Conservation (phyloP, 805 yeast genomes). For the Spathaspora passalidarum region DNA sequence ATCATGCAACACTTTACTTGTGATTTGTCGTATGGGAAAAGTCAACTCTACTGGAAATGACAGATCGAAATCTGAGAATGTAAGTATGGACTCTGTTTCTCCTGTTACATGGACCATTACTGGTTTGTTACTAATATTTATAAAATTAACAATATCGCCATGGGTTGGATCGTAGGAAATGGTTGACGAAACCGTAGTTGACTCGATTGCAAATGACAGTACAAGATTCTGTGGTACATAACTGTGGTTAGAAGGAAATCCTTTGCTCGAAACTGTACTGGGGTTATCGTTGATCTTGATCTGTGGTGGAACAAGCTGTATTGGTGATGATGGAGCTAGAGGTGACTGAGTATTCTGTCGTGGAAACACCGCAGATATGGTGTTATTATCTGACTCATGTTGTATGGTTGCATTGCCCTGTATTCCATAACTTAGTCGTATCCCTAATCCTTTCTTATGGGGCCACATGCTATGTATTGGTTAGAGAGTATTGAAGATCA, state of each 20-base stretch:
- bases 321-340: neutral
- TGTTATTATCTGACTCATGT: too few species aligned
- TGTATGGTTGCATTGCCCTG: slow-evolving; percentile 29
- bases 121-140: neutral
- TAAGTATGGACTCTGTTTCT: slow-evolving; percentile 24
- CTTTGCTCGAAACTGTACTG: slow-evolving; percentile 10
- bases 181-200: slow-evolving; percentile 20
- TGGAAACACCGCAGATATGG: neutral
- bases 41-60: slow-evolving; percentile 10
- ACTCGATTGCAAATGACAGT: slow-evolving; percentile 8
- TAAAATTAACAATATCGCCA: slow-evolving; percentile 18
- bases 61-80: neutral
- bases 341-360: neutral
- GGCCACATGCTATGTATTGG: slow-evolving; percentile 31
- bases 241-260: neutral
- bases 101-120: slow-evolving; percentile 30
- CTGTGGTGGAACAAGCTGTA: neutral
- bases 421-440: slow-evolving; percentile 42
- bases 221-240: slow-evolving; percentile 5
- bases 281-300: slow-evolving; percentile 9
- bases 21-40: slow-evolving; percentile 37
- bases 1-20: neutral
- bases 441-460: slow-evolving; percentile 33
- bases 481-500: too few species aligned
- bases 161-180: slow-evolving; percentile 35